phyloP scores from a whole-genome alignment of 257 asterid genomes.

The Primulina tabacum region DNA sequence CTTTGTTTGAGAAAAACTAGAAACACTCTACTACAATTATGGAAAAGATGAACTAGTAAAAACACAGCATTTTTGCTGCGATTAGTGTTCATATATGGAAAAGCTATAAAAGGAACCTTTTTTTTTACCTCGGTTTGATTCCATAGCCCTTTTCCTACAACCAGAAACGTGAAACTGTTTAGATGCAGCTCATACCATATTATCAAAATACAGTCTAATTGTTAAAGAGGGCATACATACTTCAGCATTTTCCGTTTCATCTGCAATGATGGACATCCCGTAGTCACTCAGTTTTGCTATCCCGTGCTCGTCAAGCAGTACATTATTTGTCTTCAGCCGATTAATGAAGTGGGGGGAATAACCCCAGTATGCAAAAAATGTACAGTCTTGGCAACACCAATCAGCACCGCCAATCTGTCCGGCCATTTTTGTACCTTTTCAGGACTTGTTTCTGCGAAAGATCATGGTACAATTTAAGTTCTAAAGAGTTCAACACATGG shows the following conservation, averaged over 20 bases:
- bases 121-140: conserved; percentile 50
- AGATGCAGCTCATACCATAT: conserved; percentile 28
- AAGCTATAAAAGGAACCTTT: neutral
- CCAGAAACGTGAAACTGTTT: conserved; percentile 22
- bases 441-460: conserved; percentile 50
- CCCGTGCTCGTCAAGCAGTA: conserved; percentile 78
- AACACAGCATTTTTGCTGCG: neutral
- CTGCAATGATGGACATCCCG: conserved; percentile 82
- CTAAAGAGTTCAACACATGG: conserved; percentile 6
- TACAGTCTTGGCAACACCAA: conserved; percentile 87
- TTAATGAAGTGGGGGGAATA: conserved; percentile 68
- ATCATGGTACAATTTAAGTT: conserved; percentile 23
- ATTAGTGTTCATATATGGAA: neutral
- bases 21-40: neutral
- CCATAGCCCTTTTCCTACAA: conserved; percentile 65
- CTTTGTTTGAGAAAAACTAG: no score
- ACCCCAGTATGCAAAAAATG: conserved; percentile 94
- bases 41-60: neutral
- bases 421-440: conserved; percentile 82
- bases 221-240: conserved; percentile 36
- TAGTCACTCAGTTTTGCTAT: conserved; percentile 89
- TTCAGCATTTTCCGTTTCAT: conserved; percentile 59
- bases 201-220: conserved; percentile 13
- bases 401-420: no score
- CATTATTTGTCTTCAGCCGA: conserved; percentile 66